Evolutionary conservation across 2,329 filamentous ascomycete species (phyloP), one percentile per base, ranked within the genome.

Genomic region (Raffaelea ambrosiae): DNA sequence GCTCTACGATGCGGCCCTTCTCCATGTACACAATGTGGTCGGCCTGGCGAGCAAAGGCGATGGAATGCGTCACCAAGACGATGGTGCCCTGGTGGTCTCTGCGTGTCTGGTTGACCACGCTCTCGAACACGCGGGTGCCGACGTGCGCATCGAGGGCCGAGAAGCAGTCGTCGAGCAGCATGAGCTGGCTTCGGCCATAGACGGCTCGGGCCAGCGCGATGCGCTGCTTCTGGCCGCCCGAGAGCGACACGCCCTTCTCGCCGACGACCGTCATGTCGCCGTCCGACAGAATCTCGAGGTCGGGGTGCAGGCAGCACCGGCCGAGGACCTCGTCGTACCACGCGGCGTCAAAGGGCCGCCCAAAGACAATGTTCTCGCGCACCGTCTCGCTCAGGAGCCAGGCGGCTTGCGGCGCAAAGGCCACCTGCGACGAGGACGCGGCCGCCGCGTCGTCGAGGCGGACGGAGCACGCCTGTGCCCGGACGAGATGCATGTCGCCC

Each of bases 221-320:
- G 1, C 76, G 67, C 56, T 80, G 76, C 8, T 71, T 70, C 55
- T 79, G 76, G 1, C 76, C 76, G 21, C 76, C 76, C 0, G 73
- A 77, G 4, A 86, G 66, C 0, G 75, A 77, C 0, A 82, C 76
- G 13, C 84, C 84, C 48, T 77, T 76, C 46, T 79, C 79, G 21
- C 84, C 84, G 33, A 86, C 72, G 45, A 77, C 65, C 1, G 84
- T 88, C 52, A 77, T 70, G 61, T 86, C 86, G 2, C 82, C 82
- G 10, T 81, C 73, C 0, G 84, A 80, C 1, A 88, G 68, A 4
- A 95, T 93, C 51, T 90, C 79, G 16, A 96, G 73, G 61, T 96
- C 90, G 43, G 87, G 83, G 61, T 93, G 83, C 41, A 96, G 70
- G 3, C 88, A 89, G 65, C 90, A 95, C 22, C 88, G 88, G 42